Evolutionary conservation across 345 rosid species (phyloP), one percentile per base, ranked within the genome.

Genomic region (Gossypium ekmanianum): DNA sequence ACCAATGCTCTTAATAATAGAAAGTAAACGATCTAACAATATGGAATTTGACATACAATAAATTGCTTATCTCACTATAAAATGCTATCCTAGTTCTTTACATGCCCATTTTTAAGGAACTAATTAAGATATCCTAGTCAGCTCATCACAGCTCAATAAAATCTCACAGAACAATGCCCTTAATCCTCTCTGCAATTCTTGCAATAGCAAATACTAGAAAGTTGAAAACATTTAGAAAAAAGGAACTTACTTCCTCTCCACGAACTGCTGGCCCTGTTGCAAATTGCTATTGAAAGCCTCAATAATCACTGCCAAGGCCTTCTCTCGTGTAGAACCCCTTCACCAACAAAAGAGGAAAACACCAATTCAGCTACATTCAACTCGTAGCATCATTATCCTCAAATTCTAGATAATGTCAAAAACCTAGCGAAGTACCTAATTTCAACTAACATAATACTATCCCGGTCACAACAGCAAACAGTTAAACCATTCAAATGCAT

Each of bases 311-410:
- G 80, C 76, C 84, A 95, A 72, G 67, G 99, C 97, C 73, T 82
- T 89, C 87, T 93, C 99, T 81, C 97, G 86, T 0, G 94, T 95
- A 13, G 97, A 77, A 78, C 91, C 88, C 91, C 99, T 95, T 41
- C 48, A 83, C 20, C 74, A 75, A 69, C 18, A 77, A 74, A 75
- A 52, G 1, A 62, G 26, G 57, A 62, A 61, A 58, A 79, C 20
- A 74, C 51, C 68, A 72, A 48, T 61, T 77, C 61, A 45, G 44
- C 43, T 4, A 24, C 76, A 48, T 17, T 74, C 20, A 71, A 54
- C 44, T 4, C 58, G 43, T 47, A 73, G 43, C 44, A 48, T 16
- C 34, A 61, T 29, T 16, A 17, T 8, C 9, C 73, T 69, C 59
- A 27, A 29, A 24, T 14, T 50, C 48, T 24, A 48, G 43, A 58